A percentile compares a stretch with the other conserved stretches of the same genome.
Evolutionary conservation across 768 basidiomycete species (phyloP).

Genomic region (Leccinum disarticulatum): DNA sequence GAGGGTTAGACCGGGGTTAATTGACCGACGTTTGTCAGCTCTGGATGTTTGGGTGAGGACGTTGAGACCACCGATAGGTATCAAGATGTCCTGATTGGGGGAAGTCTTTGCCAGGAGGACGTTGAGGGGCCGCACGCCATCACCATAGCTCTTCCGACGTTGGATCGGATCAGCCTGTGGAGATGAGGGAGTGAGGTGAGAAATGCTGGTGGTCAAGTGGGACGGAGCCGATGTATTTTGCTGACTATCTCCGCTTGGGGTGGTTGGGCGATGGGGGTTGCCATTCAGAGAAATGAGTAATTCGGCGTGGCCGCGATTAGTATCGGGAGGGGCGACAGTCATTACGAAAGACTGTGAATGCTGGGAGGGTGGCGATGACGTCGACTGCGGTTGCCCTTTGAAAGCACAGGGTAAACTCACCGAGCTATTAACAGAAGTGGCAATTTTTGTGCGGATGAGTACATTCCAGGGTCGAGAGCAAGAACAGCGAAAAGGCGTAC

Average conservation of each 20-base stretch:
- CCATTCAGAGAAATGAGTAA: constrained; percentile 7
- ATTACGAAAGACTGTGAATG: constrained; percentile 41
- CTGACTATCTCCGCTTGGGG: constrained; percentile 1
- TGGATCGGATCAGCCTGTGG: constrained; percentile 15
- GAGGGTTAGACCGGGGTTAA: constrained; percentile 50
- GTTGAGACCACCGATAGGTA: constrained; percentile 18
- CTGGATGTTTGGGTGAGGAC: constrained; percentile 35
- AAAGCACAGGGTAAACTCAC: too few species aligned
- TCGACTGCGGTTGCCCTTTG: constrained; percentile 10
- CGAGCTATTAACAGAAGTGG: too few species aligned
- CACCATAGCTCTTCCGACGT: constrained; percentile 46
- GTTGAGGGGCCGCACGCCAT: constrained; percentile 41
- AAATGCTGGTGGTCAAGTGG: background rate
- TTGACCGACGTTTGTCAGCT: constrained; percentile 50
- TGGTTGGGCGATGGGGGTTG: background rate
- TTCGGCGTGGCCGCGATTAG: constrained; percentile 1
- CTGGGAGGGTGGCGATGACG: constrained; percentile 22
- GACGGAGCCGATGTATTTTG: constrained; percentile 21
- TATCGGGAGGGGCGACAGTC: constrained; percentile 43
- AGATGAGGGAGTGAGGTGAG: constrained; percentile 27
- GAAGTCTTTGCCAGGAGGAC: constrained; percentile 28
- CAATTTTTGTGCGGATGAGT: too few species aligned
- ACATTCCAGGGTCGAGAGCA: too few species aligned
- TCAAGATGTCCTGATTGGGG: constrained; percentile 11
- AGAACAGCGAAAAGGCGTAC: too few species aligned